Conservation (phyloP, 148 eudicot species). For the Cornus suecica region DNA sequence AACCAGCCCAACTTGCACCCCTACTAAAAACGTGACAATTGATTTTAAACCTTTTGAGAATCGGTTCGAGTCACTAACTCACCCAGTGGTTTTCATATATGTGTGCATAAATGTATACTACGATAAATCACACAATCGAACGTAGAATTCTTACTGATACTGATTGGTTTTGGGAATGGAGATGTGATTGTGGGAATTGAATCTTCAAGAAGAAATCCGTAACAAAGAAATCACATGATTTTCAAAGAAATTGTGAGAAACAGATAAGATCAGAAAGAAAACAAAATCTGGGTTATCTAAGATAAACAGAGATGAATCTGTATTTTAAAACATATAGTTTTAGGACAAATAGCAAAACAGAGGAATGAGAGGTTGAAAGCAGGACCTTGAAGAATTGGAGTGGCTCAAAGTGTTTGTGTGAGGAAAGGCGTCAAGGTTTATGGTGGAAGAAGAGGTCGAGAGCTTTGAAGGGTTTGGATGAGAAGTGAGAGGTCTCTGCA, state of each 20-base stretch:
- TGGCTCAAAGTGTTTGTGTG: not conserved
- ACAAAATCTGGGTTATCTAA: not conserved
- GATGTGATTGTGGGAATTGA: not conserved
- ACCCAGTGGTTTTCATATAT: no score
- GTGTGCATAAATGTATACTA: no score
- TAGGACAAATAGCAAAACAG: not conserved
- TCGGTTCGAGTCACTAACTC: no score
- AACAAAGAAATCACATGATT: not conserved
- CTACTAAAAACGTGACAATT: no score
- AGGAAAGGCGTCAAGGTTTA: not conserved
- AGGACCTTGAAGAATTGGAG: slow-evolving; percentile 5
- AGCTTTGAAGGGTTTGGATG: not conserved
- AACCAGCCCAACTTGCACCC: no score
- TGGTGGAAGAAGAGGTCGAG: not conserved
- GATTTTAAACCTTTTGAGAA: no score
- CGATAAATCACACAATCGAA: not conserved
- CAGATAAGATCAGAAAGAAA: not conserved
- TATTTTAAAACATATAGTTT: not conserved
- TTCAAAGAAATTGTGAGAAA: not conserved
- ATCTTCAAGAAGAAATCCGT: slow-evolving; percentile 10
- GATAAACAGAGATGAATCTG: not conserved
- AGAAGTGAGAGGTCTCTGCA: slow-evolving; percentile 4
- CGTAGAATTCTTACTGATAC: not conserved
- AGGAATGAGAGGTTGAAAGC: not conserved
- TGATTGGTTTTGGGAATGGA: slow-evolving; percentile 2